These are phyloP conservation scores for Exutisphaerella laricina DNA, from an alignment of 2,329 filamentous ascomycete genomes.

Conservation along the genomic window DNA sequence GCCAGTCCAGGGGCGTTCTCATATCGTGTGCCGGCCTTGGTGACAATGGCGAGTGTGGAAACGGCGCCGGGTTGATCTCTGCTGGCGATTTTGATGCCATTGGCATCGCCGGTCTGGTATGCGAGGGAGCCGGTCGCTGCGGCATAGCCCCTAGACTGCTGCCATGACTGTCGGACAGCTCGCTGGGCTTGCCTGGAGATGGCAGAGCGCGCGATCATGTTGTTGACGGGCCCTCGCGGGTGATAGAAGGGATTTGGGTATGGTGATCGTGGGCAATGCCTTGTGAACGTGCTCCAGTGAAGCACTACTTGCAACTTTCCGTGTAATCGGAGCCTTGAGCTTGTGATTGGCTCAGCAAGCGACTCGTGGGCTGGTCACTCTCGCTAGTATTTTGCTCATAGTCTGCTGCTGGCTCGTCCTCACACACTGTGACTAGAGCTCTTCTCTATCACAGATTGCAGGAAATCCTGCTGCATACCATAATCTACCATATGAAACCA, in stretches of 20 bases:
- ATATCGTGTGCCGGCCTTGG: constrained; percentile 91
- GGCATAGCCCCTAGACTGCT: constrained; percentile 58
- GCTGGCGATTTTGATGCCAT: constrained; percentile 87
- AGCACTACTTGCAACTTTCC: constrained; percentile 1
- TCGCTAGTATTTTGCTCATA: no score
- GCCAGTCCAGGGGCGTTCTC: constrained; percentile 84
- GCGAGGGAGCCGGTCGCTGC: constrained; percentile 70
- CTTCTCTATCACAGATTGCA: no score
- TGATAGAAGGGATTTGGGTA: constrained; percentile 11
- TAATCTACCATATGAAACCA: no score
- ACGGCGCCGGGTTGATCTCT: constrained; percentile 84
- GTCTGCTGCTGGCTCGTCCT: no score
- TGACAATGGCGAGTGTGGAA: constrained; percentile 82
- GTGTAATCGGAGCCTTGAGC: no score
- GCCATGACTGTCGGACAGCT: constrained; percentile 55
- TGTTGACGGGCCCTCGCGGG: constrained; percentile 25
- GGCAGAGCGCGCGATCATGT: constrained; percentile 63
- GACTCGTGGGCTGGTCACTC: no score
- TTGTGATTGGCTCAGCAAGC: no score
- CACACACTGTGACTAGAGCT: no score
- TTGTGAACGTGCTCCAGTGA: neutral
- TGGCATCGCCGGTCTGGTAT: constrained; percentile 80
- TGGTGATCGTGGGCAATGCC: constrained; percentile 1
- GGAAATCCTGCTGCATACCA: no score
- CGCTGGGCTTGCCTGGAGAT: constrained; percentile 59